Base-by-base conservation (phyloP, 805 yeast genomes). In the Starmerella scarabaei region DNA sequence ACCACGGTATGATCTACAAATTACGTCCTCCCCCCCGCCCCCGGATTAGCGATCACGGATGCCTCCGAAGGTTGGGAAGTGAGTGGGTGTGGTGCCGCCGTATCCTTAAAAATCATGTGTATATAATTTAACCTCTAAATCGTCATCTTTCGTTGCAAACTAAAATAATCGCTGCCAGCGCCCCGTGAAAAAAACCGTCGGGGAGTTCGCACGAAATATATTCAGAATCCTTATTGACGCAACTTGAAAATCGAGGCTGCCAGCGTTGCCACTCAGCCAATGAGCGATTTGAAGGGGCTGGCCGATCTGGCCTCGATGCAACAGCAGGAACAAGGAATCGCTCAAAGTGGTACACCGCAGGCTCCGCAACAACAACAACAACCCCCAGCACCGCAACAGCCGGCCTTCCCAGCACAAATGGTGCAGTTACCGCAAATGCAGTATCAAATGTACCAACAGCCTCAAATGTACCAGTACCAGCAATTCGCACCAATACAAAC, bases 81-180 rank as follows among this genome's bases (percentile, higher is more conserved):
- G n/a, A n/a, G n/a, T n/a, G n/a, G n/a, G n/a, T n/a, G n/a, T n/a
- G n/a, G n/a, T n/a, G n/a, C n/a, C n/a, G n/a, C n/a, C 12, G 27
- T 24, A 24, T 24, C 27, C 12, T 24, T 16, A 30, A 30, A 30
- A 30, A 30, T 30, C 33, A 16, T 16, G 33, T 5, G 6, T 18
- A 30, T 21, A 30, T 30, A 30, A 30, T 30, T 30, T 28, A 28
- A 28, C n/a, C n/a, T n/a, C n/a, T n/a, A n/a, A n/a, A n/a, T n/a
- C n/a, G n/a, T n/a, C n/a, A n/a, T n/a, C n/a, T n/a, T n/a, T n/a
- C n/a, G n/a, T n/a, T n/a, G n/a, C n/a, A n/a, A n/a, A n/a, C n/a
- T n/a, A n/a, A n/a, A n/a, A n/a, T n/a, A n/a, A n/a, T n/a, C n/a
- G n/a, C n/a, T n/a, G n/a, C n/a, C n/a, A n/a, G n/a, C n/a, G n/a